Evolutionary conservation across 805 yeast species (phyloP), one percentile per base, ranked within the genome.

Genomic region (Saturnispora kantuleensis): DNA sequence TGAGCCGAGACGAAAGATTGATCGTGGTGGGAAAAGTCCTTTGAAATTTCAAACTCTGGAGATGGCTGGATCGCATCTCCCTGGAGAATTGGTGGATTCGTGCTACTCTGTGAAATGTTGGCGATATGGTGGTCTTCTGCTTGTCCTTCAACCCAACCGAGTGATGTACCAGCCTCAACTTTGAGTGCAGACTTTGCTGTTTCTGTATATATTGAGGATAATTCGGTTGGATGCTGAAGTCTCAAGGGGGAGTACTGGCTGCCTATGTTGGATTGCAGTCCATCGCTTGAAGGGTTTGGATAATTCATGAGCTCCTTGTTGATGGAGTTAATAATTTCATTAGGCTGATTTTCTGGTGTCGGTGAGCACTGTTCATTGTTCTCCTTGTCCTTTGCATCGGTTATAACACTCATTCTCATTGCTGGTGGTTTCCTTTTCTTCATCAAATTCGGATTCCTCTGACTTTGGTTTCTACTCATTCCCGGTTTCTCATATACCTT

Each of bases 351-450:
- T 4, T 9, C 31, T 15, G 16, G 2, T 8, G 39, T 4, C 7
- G 36, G 17, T n/a, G 45, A 16, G 17, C 45, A 35, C n/a, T 28
- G 35, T 35, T 18, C 38, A 21, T 38, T 26, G 4, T 46, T 15
- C 16, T 42, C 49, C 8, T 31, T 26, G 16, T 11, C 31, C 12
- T 35, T 34, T 12, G 45, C 9, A 18, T 15, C 32, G 5, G 38
- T 44, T 8, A 17, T n/a, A 4, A 38, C 16, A 2, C 31, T 16
- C 12, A 44, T 26, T 13, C 38, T 2, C 12, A 26, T 2, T 9
- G 49, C 50, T 1, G 52, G 52, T 17, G 50, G 48, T 28, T 38
- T 50, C 15, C 52, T 30, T 18, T 45, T 49, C 13, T 35, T 10
- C 11, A 49, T 11, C 34, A 49, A 42, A 28, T 41, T 49, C 13